Conservation (phyloP, 768 basidiomycete species). For the Hortiboletus campestris region DNA sequence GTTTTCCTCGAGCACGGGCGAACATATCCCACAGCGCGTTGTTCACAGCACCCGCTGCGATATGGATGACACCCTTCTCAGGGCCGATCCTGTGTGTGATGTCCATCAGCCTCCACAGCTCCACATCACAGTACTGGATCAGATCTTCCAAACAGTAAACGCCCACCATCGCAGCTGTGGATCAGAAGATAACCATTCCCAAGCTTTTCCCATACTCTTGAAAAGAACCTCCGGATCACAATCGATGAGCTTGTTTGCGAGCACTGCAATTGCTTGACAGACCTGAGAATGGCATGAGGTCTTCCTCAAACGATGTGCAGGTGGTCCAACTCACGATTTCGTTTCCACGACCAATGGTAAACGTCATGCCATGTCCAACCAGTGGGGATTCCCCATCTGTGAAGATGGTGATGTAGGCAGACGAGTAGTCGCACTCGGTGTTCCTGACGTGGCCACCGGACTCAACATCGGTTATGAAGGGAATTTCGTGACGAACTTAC, state of each 20-base stretch:
- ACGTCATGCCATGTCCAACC: constrained; percentile 91
- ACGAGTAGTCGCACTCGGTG: constrained; percentile 93
- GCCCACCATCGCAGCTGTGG: constrained; percentile 84
- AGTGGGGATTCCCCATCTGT: constrained; percentile 65
- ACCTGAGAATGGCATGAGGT: constrained; percentile 45
- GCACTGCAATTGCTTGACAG: constrained; percentile 74
- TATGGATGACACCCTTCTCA: constrained; percentile 93
- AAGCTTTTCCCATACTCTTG: constrained; percentile 86
- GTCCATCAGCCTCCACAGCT: neutral
- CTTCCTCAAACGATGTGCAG: neutral
- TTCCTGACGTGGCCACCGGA: constrained; percentile 55
- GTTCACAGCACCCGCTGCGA: constrained; percentile 84
- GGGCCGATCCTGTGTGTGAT: constrained; percentile 72
- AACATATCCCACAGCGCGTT: constrained; percentile 97
- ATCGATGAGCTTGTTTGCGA: constrained; percentile 80
- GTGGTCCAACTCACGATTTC: constrained; percentile 62
- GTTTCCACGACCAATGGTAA: constrained; percentile 92
- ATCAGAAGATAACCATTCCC: constrained; percentile 85
- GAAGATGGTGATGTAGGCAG: constrained; percentile 80
- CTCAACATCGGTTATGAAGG: neutral
- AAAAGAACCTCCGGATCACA: constrained; percentile 82
- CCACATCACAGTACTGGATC: neutral
- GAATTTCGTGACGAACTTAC: constrained; percentile 38
- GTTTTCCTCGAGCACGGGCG: constrained; percentile 75
- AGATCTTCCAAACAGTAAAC: neutral